Base-by-base conservation (phyloP, 768 basidiomycete species). In the Mycena filopes region DNA sequence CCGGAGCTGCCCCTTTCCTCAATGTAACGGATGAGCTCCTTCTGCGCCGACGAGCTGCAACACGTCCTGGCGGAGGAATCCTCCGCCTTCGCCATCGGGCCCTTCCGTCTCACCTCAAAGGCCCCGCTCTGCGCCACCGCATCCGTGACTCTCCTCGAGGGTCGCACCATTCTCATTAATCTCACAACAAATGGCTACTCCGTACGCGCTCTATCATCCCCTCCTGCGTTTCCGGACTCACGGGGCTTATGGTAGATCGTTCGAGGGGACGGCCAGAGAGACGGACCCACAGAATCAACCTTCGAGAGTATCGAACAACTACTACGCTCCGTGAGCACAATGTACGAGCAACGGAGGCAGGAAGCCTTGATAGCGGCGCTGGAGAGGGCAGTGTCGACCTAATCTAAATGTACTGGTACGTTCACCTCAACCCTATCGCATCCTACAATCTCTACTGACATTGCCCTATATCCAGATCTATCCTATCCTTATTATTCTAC, bases 271-370 rank as follows among this genome's bases (percentile, higher is more conserved):
- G 61, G 68, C 60, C 62, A 53, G 73, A 64, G 54, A 42, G 48
- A 41, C 25, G 33, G 45, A 41, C 68, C 66, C 43, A 47, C 55
- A 73, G 75, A 47, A 65, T 36, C 68, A 61, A 74, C 75, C 11
- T 87, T 84, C 60, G 91, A 93, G 75, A 84, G 83, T 21, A 71
- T 91, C 21, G 91, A 91, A 51, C 80, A 79, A 31, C 79, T 92
- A 28, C 79, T 93, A 36, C 79, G 80, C 53, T 78, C 82, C 18
- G 71, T 80, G 55, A 92, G 91, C 73, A 80, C 82, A n/a, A 74
- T 82, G 68, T 92, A 88, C 70, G 74, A 74, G 48, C 75, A 75
- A 65, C 84, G 77, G 67, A 78, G 79, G 61, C 83, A 84, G 65
- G 84, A 85, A 21, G 66, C 74, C 28, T 77, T 89, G 55, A 74